Evolutionary conservation across 2,329 filamentous ascomycete species (phyloP).

Genomic region (Colletotrichum sp.): DNA sequence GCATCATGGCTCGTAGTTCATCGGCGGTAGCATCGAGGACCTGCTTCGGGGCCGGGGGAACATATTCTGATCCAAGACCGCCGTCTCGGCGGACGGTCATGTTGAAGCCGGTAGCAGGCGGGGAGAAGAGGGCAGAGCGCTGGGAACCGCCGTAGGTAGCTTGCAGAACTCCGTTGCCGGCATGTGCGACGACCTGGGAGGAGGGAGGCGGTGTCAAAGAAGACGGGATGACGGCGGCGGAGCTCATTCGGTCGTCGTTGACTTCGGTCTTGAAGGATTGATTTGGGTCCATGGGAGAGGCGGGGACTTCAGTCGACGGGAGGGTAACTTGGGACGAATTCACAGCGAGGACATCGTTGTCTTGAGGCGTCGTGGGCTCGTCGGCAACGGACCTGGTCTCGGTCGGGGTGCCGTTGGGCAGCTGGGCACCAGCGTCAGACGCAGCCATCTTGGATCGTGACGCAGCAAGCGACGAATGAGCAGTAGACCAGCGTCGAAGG

Average conservation of each 20-base stretch:
- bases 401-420: slow-evolving; percentile 31
- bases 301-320: slow-evolving; percentile 61
- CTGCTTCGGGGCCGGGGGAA: slow-evolving; percentile 52
- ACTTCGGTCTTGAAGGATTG: slow-evolving; percentile 55
- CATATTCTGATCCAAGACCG: slow-evolving; percentile 41
- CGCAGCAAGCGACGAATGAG: not conserved
- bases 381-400: slow-evolving; percentile 28
- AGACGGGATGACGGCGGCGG: slow-evolving; percentile 57
- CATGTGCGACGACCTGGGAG: slow-evolving; percentile 49
- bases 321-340: slow-evolving; percentile 57
- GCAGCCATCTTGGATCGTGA: slow-evolving; percentile 35
- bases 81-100: slow-evolving; percentile 28
- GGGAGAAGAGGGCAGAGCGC: slow-evolving; percentile 55
- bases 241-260: slow-evolving; percentile 49
- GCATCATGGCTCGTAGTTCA: slow-evolving; percentile 62
- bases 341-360: slow-evolving; percentile 26
- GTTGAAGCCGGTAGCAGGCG: slow-evolving; percentile 53
- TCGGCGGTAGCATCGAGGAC: slow-evolving; percentile 58
- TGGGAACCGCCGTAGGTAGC: slow-evolving; percentile 45
- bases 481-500: not conserved
- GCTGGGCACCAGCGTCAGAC: slow-evolving; percentile 35
- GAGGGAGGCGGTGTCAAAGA: slow-evolving; percentile 64
- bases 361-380: slow-evolving; percentile 37
- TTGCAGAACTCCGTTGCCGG: slow-evolving; percentile 27
- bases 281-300: slow-evolving; percentile 55